Percentiles rank a stretch among this genome's conserved stretches.
Evolutionary conservation across 1,139 yeast species (phyloP).

Genomic region (Yamadazyma diospyri): DNA sequence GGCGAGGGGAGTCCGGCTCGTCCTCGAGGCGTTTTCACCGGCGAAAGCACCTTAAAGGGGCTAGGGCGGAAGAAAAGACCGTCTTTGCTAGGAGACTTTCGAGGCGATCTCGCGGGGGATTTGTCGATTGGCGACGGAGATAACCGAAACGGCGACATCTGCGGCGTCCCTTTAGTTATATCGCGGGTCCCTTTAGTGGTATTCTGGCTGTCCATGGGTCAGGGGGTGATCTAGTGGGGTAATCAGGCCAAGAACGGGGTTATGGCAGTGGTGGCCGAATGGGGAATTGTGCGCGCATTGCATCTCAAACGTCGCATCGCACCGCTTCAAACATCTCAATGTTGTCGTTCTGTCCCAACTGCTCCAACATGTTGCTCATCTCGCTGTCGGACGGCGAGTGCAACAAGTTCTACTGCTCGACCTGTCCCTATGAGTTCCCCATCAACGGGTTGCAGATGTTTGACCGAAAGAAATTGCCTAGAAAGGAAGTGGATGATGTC

Average conservation of each 20-base stretch:
- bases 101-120: constrained; percentile 16
- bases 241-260: too few species aligned
- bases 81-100: constrained; percentile 18
- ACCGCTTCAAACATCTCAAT: constrained; percentile 1
- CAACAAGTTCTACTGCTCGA: constrained; percentile 73
- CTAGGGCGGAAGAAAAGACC: constrained; percentile 10
- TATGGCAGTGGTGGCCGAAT: too few species aligned
- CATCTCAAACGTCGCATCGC: constrained; percentile 1
- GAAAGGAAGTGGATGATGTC: constrained; percentile 94
- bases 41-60: constrained; percentile 18
- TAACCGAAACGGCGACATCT: background rate
- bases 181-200: background rate
- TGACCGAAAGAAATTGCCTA: constrained; percentile 76
- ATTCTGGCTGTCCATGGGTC: too few species aligned
- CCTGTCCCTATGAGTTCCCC: constrained; percentile 93
- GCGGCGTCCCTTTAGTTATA: background rate
- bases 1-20: constrained; percentile 49
- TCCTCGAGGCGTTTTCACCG: constrained; percentile 39
- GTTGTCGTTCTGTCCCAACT: constrained; percentile 92
- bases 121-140: constrained; percentile 9
- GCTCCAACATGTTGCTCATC: constrained; percentile 80
- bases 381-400: constrained; percentile 33
- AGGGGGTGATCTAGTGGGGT: too few species aligned
- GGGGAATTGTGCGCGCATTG: background rate
- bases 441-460: constrained; percentile 78